Conservation (phyloP, 2,329 filamentous ascomycete species). For the Didymella arachidicola region DNA sequence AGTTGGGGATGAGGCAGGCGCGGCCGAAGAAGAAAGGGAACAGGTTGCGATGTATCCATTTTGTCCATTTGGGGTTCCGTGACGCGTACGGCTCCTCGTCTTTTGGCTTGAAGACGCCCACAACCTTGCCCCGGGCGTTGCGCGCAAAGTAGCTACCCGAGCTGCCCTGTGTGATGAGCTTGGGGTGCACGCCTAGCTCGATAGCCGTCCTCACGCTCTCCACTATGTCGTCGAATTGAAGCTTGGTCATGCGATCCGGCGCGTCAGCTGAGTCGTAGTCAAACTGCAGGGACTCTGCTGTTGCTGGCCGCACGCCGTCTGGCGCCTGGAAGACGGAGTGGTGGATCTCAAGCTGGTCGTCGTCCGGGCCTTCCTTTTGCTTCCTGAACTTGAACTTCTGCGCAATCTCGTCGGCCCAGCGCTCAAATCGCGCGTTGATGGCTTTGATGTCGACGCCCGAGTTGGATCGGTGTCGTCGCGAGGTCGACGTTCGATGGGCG, state of each 20-base stretch:
- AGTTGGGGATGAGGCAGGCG: constrained; percentile 93
- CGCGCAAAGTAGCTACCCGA: constrained; percentile 98
- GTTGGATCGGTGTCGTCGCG: constrained; percentile 70
- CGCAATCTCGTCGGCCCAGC: constrained; percentile 98
- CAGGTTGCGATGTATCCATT: constrained; percentile 97
- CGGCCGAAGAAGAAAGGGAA: constrained; percentile 97
- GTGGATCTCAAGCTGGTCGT: constrained; percentile 92
- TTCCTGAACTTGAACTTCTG: constrained; percentile 91
- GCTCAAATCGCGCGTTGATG: constrained; percentile 92
- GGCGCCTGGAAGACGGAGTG: constrained; percentile 96
- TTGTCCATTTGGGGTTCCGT: constrained; percentile 98
- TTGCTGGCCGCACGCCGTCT: constrained; percentile 82
- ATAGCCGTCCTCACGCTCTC: constrained; percentile 92
- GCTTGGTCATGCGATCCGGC: constrained; percentile 74
- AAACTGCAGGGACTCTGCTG: constrained; percentile 73
- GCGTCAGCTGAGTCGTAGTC: constrained; percentile 57
- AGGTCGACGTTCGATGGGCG: constrained; percentile 31
- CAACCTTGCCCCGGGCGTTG: constrained; percentile 89
- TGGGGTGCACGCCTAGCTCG: constrained; percentile 87
- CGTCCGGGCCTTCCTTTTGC: constrained; percentile 74
- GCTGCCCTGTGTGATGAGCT: constrained; percentile 95
- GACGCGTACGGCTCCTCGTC: constrained; percentile 98
- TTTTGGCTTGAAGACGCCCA: constrained; percentile 98
- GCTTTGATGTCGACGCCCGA: constrained; percentile 97
- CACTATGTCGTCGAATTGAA: constrained; percentile 86